Base-by-base conservation (phyloP, 257 asterid species). In the Nicotiana knightiana region DNA sequence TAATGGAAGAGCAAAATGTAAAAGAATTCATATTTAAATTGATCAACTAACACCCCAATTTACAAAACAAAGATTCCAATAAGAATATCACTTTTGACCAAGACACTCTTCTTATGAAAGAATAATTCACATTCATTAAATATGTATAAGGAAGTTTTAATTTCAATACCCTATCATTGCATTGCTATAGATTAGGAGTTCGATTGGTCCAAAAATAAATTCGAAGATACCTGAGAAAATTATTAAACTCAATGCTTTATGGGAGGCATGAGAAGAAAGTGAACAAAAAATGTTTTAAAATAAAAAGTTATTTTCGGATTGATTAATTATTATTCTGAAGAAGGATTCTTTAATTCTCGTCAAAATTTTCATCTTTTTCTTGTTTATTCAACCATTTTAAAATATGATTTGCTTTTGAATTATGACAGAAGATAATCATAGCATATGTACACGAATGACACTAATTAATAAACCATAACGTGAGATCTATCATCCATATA, bases 21-120 rank as follows among this genome's bases (percentile, higher is more conserved):
- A 73, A 75, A 75, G 80, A 75, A 75, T 51, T 51, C 4, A 75
- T 75, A 75, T 75, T 75, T 15, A 75, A 75, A 26, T 51, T 75
- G 28, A 75, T 75, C 80, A 28, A 28, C 80, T 48, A 75, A 71
- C 79, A 46, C 53, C 33, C 35, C 79, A 58, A 71, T 43, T 32
- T 43, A 71, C 59, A 71, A 43, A 3, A 48, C 79, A 48, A 73
- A 73, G 62, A 48, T 73, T 73, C 79, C 39, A 75, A 26, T 75
- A 75, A 39, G 80, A 75, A 71, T 71, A 71, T 75, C 80, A 75
- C 80, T 75, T 71, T 75, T 75, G 80, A 75, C 80, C 63, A 75
- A 28, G 46, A 75, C 80, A 75, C 80, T 51, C 62, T 75, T 75
- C 28, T 75, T 15, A 75, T 46, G 61, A 71, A 71, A 26, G 80